Evolutionary conservation across 768 basidiomycete genomes (phyloP), one percentile per base, ranked within the genome.

Genomic region (Termitomyces sp.): DNA sequence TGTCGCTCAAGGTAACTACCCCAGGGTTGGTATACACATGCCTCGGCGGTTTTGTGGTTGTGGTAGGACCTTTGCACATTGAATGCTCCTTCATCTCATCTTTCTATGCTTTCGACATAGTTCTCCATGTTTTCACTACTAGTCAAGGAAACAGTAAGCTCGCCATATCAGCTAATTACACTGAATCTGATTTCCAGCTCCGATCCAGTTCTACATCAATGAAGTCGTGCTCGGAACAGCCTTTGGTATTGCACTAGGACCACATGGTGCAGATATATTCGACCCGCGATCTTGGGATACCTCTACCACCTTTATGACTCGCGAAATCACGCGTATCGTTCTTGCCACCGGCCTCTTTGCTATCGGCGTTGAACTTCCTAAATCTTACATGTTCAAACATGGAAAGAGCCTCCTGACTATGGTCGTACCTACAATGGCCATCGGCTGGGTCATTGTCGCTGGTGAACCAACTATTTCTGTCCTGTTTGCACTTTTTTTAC

Each of bases 261-360:
- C 92, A 5, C 78, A 92, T 58, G 82, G 77, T 48, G 82, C 84
- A 29, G 79, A 81, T 36, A 72, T 88, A 8, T 91, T 95, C 70
- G 74, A 93, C 63, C 94, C 94, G 6, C 79, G 88, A 3, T 75
- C 77, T 3, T 97, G 94, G 94, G 81, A 80, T 22, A 31, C 43
- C 8, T 37, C 57, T 2, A 51, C 61, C 16, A 60, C 42, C 4
- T 56, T 74, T 4, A 82, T 99, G 57, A 98, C 95, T 1, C 79
- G 92, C 20, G 66, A 67, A 53, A 47, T 65, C 18, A 62, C 49
- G n/a, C 63, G 63, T 10, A 58, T 67, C 22, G 90, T 97, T 50
- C 88, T 99, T 46, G 95, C 88, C 3, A 87, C 90, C 1, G 92
- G 93, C 27, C 83, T 98, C 1, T 99, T 99, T 65, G 91, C 95